These are phyloP conservation scores for Isatis tinctoria DNA, from an alignment of 345 rosid genomes.

Conservation along the genomic window DNA sequence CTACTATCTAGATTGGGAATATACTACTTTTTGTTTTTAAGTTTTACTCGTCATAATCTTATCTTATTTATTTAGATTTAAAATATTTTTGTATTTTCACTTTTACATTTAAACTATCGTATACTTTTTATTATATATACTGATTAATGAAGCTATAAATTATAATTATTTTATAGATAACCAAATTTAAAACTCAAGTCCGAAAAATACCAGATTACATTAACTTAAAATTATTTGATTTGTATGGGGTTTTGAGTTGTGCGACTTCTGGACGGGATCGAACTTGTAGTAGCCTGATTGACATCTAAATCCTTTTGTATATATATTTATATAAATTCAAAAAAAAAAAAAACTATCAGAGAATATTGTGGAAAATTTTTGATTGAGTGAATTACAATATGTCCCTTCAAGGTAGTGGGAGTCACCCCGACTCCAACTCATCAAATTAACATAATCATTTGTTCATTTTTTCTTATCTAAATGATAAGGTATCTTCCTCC, in stretches of 20 bases:
- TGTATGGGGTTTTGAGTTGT: not conserved
- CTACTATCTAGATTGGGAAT: not conserved
- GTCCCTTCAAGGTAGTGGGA: constrained; percentile 1
- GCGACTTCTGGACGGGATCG: not conserved
- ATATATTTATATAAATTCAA: too few relatives aligned
- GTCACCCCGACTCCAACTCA: not conserved
- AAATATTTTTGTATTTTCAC: not conserved
- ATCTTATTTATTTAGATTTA: not conserved
- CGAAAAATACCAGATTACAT: not conserved
- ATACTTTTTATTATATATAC: not conserved
- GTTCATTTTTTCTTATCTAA: not conserved
- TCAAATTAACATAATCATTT: not conserved
- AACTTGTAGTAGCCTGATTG: not conserved
- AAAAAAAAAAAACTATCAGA: too few relatives aligned
- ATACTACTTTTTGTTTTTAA: not conserved
- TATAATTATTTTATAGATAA: not conserved
- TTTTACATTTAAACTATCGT: not conserved
- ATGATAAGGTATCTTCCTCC: constrained; percentile 57
- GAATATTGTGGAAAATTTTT: not conserved
- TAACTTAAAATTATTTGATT: not conserved
- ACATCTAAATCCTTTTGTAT: too few relatives aligned
- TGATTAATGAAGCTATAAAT: not conserved
- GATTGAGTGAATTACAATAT: not conserved
- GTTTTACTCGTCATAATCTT: not conserved
- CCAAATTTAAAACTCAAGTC: not conserved